Base-by-base conservation (phyloP, 2,329 filamentous ascomycete genomes). In the Fusarium papillatum region DNA sequence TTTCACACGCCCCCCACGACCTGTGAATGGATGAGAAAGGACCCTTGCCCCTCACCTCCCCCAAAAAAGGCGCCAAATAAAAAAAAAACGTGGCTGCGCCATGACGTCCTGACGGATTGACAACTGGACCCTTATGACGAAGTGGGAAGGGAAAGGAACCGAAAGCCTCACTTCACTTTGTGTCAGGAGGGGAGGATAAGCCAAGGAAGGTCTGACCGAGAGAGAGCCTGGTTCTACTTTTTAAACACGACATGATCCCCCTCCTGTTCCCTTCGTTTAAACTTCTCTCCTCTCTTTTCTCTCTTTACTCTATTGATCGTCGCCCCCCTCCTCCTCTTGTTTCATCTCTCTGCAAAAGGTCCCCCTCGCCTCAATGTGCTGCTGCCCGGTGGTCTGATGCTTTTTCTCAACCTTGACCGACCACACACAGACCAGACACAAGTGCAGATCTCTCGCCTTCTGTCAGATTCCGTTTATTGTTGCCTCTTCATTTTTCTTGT, bases 101-200 rank as follows among this genome's bases (percentile, higher is more conserved):
- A 76, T 76, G 74, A 76, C 74, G 74, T 76, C 50, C 38, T 29
- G 36, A 65, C 60, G 19, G 53, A 41, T 24, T 64, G 34, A n/a
- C 46, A 69, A 69, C 59, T 75, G 74, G 74, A 76, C 74, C 74
- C 74, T 60, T 74, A 76, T 76, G 74, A 76, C 74, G 74, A 76
- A 43, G 50, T 46, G 41, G 46, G 34, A 57, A 57, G 53, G 53
- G 34, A 57, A 57, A 57, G 53, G 53, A 57, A 55, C 26, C 14
- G 57, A n/a, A 61, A 61, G 36, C 34, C 38, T 38, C 57, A 61
- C 57, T 48, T 19, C 34, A n/a, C 17, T 34, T 36, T 31, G 14
- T 34, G 26, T 36, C 11, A 34, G 31, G 31, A 31, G 39, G 26
- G 16, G 13, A 62, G 62, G 63, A 68, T 59, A 36, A 34, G 29